phyloP scores from a whole-genome alignment of 1,284 basidiomycete species.

The Sanghuangporus weigelae region DNA sequence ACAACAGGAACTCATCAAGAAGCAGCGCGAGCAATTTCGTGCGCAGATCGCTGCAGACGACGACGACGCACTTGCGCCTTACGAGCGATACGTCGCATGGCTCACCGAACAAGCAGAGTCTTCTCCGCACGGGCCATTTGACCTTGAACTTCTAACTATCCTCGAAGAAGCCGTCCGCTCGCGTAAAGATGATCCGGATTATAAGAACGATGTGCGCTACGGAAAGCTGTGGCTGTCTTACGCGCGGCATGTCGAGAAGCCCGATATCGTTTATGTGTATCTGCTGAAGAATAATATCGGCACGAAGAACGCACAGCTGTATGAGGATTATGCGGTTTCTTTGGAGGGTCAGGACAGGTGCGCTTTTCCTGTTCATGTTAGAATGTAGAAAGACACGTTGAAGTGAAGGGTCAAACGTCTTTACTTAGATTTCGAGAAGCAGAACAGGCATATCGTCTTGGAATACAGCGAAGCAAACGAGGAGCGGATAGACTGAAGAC shows the following conservation, averaged over 20 bases:
- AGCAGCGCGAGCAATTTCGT: conserved; percentile 7
- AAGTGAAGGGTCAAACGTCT: neutral
- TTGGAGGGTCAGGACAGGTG: conserved; percentile 73
- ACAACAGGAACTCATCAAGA: neutral
- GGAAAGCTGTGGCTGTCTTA: conserved; percentile 86
- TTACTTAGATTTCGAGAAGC: conserved; percentile 63
- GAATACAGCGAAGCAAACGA: conserved; percentile 77
- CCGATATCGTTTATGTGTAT: conserved; percentile 62
- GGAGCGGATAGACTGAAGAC: conserved; percentile 85
- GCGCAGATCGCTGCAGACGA: conserved; percentile 36
- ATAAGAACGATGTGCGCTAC: conserved; percentile 85
- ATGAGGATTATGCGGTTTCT: conserved; percentile 80
- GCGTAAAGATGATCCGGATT: conserved; percentile 76
- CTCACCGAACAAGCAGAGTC: conserved; percentile 34
- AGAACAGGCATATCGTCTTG: conserved; percentile 78
- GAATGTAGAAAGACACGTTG: neutral
- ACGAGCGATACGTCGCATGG: conserved; percentile 67
- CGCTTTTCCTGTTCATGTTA: conserved; percentile 30
- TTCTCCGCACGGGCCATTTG: conserved; percentile 58
- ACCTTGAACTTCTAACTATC: conserved; percentile 59
- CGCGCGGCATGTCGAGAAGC: conserved; percentile 57
- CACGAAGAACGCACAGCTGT: conserved; percentile 69
- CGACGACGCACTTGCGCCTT: conserved; percentile 65
- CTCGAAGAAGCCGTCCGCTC: conserved; percentile 70
- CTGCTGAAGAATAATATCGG: conserved; percentile 79